Percentiles rank a stretch among this genome's conserved stretches.
Conservation (phyloP, 2,329 filamentous ascomycete genomes). For the Monilinia polystroma region DNA sequence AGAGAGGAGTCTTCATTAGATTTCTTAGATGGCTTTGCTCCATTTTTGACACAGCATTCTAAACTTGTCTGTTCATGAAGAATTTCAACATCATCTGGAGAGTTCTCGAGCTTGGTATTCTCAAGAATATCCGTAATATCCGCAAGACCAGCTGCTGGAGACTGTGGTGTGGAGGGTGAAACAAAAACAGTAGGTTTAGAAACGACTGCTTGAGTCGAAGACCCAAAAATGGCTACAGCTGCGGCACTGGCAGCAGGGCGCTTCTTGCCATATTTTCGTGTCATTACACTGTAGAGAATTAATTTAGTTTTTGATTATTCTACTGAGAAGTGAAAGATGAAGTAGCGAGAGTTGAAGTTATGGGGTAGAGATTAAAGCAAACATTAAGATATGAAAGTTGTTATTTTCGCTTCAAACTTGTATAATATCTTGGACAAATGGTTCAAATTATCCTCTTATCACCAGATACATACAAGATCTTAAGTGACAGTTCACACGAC, state of each 20-base stretch:
- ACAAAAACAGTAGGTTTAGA: background rate
- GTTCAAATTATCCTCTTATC: too few relatives aligned
- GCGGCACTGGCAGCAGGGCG: slow-evolving; percentile 19
- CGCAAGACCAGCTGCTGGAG: background rate
- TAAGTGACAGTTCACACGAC: background rate
- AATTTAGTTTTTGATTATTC: background rate
- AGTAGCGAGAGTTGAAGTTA: background rate
- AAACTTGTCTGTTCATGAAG: background rate
- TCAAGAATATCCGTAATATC: slow-evolving; percentile 13
- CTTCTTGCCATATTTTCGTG: slow-evolving; percentile 30
- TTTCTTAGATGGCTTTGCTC: background rate
- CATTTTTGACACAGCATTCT: background rate
- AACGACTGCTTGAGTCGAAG: background rate
- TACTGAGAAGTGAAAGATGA: background rate
- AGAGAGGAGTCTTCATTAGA: background rate
- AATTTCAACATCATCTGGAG: background rate
- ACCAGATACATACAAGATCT: background rate
- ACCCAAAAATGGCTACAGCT: slow-evolving; percentile 27
- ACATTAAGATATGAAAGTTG: background rate
- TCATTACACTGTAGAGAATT: slow-evolving; percentile 8
- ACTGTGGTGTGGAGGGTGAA: background rate
- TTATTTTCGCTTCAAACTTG: background rate
- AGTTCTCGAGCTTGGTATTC: background rate
- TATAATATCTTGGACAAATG: too few relatives aligned
- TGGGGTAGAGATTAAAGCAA: background rate